These are phyloP conservation scores for Alternaria sp. DNA, from an alignment of 2,329 filamentous ascomycete species.

Conservation along the genomic window DNA sequence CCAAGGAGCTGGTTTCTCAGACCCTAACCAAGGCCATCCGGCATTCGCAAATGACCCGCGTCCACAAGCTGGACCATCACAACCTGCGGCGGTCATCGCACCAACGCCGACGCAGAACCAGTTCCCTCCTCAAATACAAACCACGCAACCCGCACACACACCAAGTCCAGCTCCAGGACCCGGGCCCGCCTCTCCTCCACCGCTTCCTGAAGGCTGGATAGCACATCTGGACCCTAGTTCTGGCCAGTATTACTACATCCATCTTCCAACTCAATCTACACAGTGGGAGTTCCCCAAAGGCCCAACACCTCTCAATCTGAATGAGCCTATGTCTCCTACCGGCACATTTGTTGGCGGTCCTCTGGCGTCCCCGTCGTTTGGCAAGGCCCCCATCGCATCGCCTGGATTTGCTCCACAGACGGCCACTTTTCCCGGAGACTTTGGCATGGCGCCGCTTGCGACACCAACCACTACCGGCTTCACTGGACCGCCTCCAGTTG, in stretches of 20 bases:
- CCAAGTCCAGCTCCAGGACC: slow-evolving; percentile 57
- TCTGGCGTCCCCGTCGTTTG: slow-evolving; percentile 55
- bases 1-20: slow-evolving; percentile 38
- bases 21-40: slow-evolving; percentile 70
- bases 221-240: slow-evolving; percentile 94
- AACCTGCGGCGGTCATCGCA: slow-evolving; percentile 42
- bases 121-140: slow-evolving; percentile 30
- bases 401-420: slow-evolving; percentile 84
- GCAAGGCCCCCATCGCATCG: slow-evolving; percentile 71
- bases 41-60: slow-evolving; percentile 87
- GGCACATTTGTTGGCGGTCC: slow-evolving; percentile 54
- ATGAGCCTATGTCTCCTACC: slow-evolving; percentile 83
- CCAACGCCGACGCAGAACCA: slow-evolving; percentile 41
- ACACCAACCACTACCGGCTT: slow-evolving; percentile 83
- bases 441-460: slow-evolving; percentile 76
- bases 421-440: slow-evolving; percentile 83
- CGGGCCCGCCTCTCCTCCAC: slow-evolving; percentile 83
- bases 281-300: slow-evolving; percentile 99
- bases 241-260: slow-evolving; percentile 98
- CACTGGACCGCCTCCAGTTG: slow-evolving; percentile 82
- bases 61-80: slow-evolving; percentile 54
- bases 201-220: slow-evolving; percentile 97
- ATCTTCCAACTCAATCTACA: slow-evolving; percentile 90
- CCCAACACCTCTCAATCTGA: slow-evolving; percentile 84
- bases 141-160: slow-evolving; percentile 35